Evolutionary conservation across 2,329 filamentous ascomycete species (phyloP), one percentile per base, ranked within the genome.

Genomic region (Sordariomycetes sp.): DNA sequence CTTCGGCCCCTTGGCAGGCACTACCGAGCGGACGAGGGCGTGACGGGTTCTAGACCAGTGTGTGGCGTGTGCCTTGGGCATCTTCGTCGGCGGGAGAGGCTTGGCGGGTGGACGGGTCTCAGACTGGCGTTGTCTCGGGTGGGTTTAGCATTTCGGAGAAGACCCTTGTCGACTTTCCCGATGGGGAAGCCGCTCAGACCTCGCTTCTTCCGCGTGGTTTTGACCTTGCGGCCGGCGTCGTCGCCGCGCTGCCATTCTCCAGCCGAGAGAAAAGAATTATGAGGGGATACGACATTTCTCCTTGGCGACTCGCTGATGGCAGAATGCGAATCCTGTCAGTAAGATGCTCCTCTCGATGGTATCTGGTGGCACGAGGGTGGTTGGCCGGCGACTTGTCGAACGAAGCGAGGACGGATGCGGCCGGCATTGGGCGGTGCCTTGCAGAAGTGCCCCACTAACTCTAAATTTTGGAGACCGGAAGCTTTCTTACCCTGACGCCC

Each of bases 41-140:
- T 50, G 22, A 39, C 15, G n/a, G 13, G 45, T 50, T 52, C 51
- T 52, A 52, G 51, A 52, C 51, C 51, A 20, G 7, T 12, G 39
- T 20, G 42, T 48, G 45, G 45, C 39, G 39, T 45, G 39, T 7
- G 22, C 17, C 25, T 12, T 28, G 39, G 22, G 45, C 20, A 50
- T 50, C 45, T 50, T 50, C 45, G 22, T 8, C 20, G 45, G 20
- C 45, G 10, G 45, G 39, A 45, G 39, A 45, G 25, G 25, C 50
- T 53, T 45, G 55, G 50, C 45, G 15, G 50, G 32, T 25, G 54
- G 34, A 15, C 52, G 59, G 62, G 45, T 50, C 63, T 75, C 75
- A 75, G 71, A 73, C 75, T 76, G 70, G 35, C 71, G 64, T 60
- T 69, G 76, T 78, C 75, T 78, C 74, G 74, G 66, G 65, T 74